A percentile compares a stretch with the other conserved stretches of the same genome.
Conservation (phyloP, 2,329 filamentous ascomycete species). For the Monosporascus cannonballus region DNA sequence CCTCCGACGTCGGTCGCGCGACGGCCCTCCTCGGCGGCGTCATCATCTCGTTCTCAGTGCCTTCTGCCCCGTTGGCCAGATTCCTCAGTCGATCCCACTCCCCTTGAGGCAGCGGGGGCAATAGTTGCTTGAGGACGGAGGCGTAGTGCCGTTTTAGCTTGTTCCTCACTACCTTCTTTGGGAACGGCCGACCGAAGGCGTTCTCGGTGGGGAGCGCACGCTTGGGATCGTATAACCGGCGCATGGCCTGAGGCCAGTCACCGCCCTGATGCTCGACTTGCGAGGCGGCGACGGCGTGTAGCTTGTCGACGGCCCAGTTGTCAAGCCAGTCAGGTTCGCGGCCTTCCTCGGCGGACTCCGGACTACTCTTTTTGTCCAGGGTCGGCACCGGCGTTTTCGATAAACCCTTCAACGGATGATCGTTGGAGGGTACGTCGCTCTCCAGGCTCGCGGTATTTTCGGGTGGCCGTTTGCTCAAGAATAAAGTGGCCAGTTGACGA, state of each 20-base stretch:
- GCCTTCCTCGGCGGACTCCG: background rate
- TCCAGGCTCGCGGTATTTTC: constrained; percentile 36
- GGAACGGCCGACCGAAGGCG: constrained; percentile 42
- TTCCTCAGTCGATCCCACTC: constrained; percentile 52
- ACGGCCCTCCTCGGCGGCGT: constrained; percentile 31
- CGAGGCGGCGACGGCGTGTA: constrained; percentile 34
- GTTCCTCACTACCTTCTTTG: constrained; percentile 31
- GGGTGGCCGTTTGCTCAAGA: constrained; percentile 33
- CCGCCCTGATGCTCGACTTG: constrained; percentile 31
- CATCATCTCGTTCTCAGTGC: constrained; percentile 26
- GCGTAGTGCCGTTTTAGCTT: constrained; percentile 45
- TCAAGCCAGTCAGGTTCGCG: constrained; percentile 35
- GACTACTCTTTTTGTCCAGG: background rate
- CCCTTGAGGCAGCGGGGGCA: constrained; percentile 46
- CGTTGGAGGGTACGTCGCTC: constrained; percentile 2
- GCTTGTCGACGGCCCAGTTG: constrained; percentile 42
- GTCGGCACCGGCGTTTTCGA: background rate
- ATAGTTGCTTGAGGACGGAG: constrained; percentile 34
- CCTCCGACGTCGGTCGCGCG: constrained; percentile 9
- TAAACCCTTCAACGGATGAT: too few species aligned
- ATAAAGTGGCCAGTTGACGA: constrained; percentile 36
- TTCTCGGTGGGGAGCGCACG: constrained; percentile 35
- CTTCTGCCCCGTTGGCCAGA: constrained; percentile 37
- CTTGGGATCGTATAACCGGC: constrained; percentile 28
- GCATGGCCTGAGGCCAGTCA: constrained; percentile 20